Evolutionary conservation across 2,329 filamentous ascomycete genomes (phyloP).

Genomic region (Fusarium metavorans): DNA sequence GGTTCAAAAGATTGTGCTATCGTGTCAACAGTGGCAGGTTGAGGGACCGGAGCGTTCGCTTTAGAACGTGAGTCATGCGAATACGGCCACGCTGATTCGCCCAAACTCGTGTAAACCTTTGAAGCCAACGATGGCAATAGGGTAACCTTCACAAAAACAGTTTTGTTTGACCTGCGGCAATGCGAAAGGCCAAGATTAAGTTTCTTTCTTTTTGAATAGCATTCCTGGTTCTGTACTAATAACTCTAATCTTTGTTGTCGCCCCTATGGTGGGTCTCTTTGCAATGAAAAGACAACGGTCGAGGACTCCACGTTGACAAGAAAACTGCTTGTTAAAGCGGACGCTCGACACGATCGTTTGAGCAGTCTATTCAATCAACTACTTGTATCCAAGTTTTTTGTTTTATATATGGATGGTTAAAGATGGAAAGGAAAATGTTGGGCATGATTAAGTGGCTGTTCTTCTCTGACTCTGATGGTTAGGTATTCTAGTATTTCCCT

Average conservation of each 20-base stretch:
- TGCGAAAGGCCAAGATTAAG: too few species aligned
- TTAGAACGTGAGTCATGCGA: background rate
- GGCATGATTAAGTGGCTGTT: too few species aligned
- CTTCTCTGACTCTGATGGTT: too few species aligned
- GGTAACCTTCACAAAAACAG: background rate
- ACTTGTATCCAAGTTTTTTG: fast-evolving
- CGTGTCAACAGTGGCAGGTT: background rate
- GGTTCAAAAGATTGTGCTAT: background rate
- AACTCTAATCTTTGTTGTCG: background rate
- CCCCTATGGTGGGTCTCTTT: background rate
- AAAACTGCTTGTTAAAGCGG: too few species aligned
- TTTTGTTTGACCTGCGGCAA: too few species aligned
- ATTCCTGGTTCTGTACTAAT: background rate
- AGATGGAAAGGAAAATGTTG: too few species aligned
- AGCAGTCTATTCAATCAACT: background rate
- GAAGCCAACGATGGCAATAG: background rate
- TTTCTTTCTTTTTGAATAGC: too few species aligned
- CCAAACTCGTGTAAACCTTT: background rate
- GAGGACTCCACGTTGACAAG: too few species aligned
- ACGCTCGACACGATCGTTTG: background rate
- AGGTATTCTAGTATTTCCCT: background rate
- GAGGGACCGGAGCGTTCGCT: background rate
- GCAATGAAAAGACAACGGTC: too few species aligned
- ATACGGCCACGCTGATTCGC: background rate
- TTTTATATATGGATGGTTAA: background rate